A percentile compares a stretch with the other conserved stretches of the same genome.
phyloP scores from a whole-genome alignment of 2,329 filamentous ascomycete genomes.

The Sporothrix luriei region DNA sequence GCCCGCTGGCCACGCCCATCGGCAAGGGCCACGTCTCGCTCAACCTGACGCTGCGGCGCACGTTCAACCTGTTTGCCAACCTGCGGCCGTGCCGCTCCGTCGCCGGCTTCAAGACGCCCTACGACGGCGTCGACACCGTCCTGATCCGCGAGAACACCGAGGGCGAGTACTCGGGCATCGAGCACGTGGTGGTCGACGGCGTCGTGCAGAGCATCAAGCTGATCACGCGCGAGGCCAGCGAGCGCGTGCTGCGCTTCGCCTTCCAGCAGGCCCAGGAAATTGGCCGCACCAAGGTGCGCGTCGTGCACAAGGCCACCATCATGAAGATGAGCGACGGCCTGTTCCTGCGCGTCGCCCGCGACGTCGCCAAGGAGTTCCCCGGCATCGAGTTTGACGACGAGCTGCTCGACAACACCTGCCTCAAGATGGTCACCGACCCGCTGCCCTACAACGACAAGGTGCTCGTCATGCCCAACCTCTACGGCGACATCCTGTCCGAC shows the following conservation, averaged over 20 bases:
- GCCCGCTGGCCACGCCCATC: constrained; percentile 94
- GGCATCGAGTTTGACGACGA: constrained; percentile 95
- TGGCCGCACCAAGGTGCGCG: constrained; percentile 94
- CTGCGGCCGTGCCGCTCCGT: constrained; percentile 96
- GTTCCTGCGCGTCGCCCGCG: constrained; percentile 83
- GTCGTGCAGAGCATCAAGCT: constrained; percentile 99
- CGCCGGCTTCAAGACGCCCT: constrained; percentile 96
- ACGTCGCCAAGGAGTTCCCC: constrained; percentile 93
- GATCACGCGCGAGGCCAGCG: constrained; percentile 90
- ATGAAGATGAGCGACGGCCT: constrained; percentile 99
- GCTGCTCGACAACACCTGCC: constrained; percentile 97
- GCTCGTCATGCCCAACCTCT: constrained; percentile 96
- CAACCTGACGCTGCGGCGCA: constrained; percentile 96
- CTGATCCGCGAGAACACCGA: constrained; percentile 99
- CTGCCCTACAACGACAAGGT: constrained; percentile 99
- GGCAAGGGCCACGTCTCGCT: constrained; percentile 99
- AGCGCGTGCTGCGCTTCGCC: constrained; percentile 94
- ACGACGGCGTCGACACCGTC: constrained; percentile 95
- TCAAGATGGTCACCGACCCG: constrained; percentile 98
- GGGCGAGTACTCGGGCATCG: constrained; percentile 98
- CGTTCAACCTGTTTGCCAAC: constrained; percentile 99
- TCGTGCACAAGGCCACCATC: constrained; percentile 99
- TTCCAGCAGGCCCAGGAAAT: constrained; percentile 97
- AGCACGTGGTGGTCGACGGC: constrained; percentile 96
- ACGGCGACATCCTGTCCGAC: constrained; percentile 98